phyloP scores from a whole-genome alignment of 148 eudicot genomes.

The Cornus controversa region DNA sequence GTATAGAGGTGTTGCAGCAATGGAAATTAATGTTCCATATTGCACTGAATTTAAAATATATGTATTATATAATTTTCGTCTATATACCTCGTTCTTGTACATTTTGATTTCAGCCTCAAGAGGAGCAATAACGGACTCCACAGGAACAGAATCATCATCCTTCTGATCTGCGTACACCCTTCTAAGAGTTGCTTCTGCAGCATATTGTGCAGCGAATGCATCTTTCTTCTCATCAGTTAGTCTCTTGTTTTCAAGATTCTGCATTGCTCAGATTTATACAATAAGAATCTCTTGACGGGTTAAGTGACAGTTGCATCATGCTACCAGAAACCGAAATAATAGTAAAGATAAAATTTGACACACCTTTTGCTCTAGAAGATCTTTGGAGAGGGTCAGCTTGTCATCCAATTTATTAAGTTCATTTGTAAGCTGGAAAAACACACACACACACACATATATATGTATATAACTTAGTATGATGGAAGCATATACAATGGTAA shows the following conservation, averaged over 20 bases:
- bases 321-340: not conserved
- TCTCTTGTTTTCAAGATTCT: slow-evolving; percentile 80
- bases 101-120: slow-evolving; percentile 90
- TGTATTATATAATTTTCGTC: not conserved
- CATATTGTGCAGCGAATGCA: slow-evolving; percentile 90
- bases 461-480: not conserved
- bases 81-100: slow-evolving; percentile 60
- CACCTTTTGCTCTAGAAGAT: slow-evolving; percentile 73
- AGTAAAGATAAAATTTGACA: not conserved
- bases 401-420: slow-evolving; percentile 51
- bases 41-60: not conserved
- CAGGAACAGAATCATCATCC: slow-evolving; percentile 62
- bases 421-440: slow-evolving; percentile 50
- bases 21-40: not conserved
- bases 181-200: slow-evolving; percentile 87
- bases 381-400: slow-evolving; percentile 50
- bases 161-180: slow-evolving; percentile 74
- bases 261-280: slow-evolving; percentile 24
- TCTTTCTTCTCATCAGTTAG: slow-evolving; percentile 72
- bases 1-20: not conserved
- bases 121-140: slow-evolving; percentile 79
- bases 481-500: not conserved
- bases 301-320: slow-evolving; percentile 2
- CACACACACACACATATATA: no score
- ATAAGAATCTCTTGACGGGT: not conserved